Base-by-base conservation (phyloP, 495 filamentous ascomycete genomes). In the Neohortaea acidophila region DNA sequence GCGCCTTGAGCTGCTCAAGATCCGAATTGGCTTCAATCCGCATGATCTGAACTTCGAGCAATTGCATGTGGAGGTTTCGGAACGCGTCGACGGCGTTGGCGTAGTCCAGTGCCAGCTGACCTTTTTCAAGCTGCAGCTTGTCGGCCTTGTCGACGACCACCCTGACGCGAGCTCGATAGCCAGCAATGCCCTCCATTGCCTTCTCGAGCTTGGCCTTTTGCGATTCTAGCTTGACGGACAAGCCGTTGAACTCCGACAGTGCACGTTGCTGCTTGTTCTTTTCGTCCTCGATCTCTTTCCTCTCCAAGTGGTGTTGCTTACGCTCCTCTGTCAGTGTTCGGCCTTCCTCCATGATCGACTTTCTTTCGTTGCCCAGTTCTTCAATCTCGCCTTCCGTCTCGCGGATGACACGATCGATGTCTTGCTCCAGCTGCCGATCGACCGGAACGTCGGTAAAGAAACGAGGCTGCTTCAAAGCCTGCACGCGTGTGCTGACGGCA, bases 1-100 rank as follows among this genome's bases (percentile, higher is more conserved):
- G 77, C 12, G 59, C 58, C 48, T 67, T 67, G 5, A 93, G 60
- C 10, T 60, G 62, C 36, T 74, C 69, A 4, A 79, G 54, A 45
- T 94, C 89, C 0, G 85, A 94, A 7, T 61, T 54, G 0, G 84
- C 86, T 60, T 97, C 91, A 21, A 86, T 64, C 5, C 75, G 61
- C 32, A 70, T 64, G 29, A 94, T 56, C 39, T 81, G 68, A 2
- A 67, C 66, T 49, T 82, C 74, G 11, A 84, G 53, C 9, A 84
- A 63, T 21, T 71, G 67, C 27, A 77, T 66, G 38, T 81, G 72
- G 8, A 67, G 55, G 21, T 57, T 52, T 10, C 71, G 71, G 17
- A 92, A 66, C 14, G 53, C 47, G 21, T 67, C 62, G 6, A 92
- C 69, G 20, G 68, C 59, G 41, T 71, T 61, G 60, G 69, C 69